phyloP scores from a whole-genome alignment of 208 protist genomes.

The Trypanosoma boissoni region DNA sequence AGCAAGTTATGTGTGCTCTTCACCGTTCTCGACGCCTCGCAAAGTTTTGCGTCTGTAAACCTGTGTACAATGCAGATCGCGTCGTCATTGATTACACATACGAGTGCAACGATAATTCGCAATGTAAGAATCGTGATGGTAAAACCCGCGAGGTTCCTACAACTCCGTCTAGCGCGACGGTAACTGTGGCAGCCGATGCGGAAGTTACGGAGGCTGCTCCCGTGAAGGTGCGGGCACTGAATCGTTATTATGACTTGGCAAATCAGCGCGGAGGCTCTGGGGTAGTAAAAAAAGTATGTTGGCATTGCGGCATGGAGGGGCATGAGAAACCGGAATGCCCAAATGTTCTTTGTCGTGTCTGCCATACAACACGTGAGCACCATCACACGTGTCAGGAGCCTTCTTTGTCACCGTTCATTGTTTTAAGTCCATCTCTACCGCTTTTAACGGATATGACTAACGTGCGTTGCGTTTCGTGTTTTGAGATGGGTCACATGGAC shows the following conservation, averaged over 20 bases:
- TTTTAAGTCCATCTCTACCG: conserved; percentile 24
- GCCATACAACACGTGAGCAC: conserved; percentile 38
- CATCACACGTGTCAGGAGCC: conserved; percentile 36
- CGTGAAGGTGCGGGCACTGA: conserved; percentile 11
- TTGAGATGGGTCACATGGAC: conserved; percentile 61
- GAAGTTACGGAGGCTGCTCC: no score
- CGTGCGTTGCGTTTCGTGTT: conserved; percentile 64
- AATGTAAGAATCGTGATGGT: conserved; percentile 27
- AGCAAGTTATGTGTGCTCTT: conserved; percentile 47
- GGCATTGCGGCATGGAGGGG: conserved; percentile 70
- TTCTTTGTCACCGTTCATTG: conserved; percentile 49
- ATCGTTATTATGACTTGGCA: conserved; percentile 69
- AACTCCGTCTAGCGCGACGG: not conserved
- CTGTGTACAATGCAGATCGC: conserved; percentile 68
- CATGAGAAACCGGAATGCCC: conserved; percentile 84
- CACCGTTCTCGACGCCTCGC: conserved; percentile 51
- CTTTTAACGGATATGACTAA: conserved; percentile 34
- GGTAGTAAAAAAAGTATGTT: conserved; percentile 65
- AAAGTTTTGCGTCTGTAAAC: conserved; percentile 42
- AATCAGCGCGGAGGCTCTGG: conserved; percentile 24
- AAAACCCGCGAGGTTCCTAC: not conserved
- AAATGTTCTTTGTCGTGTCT: conserved; percentile 67
- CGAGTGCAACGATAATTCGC: conserved; percentile 36
- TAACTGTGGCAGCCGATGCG: not conserved
- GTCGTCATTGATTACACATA: conserved; percentile 56